Conservation (phyloP, 176 grass and related monocot species). For the Oryza meridionalis region DNA sequence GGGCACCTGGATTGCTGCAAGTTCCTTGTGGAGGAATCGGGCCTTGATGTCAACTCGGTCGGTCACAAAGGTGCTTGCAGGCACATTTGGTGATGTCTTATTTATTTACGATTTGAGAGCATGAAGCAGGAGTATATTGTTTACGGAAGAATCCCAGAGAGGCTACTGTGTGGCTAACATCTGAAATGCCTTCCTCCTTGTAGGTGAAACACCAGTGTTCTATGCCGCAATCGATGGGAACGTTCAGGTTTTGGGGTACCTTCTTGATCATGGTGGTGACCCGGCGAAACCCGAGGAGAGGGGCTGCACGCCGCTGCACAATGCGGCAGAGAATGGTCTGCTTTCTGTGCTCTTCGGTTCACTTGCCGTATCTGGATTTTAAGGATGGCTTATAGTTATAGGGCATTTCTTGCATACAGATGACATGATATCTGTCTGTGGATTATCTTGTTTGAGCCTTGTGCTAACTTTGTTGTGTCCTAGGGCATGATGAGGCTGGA, state of each 20-base stretch:
- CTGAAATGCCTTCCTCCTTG: neutral
- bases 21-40: slow-evolving; percentile 47
- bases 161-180: neutral
- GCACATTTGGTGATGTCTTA: slow-evolving; percentile 3
- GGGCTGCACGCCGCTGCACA: slow-evolving; percentile 43
- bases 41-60: slow-evolving; percentile 12
- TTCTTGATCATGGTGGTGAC: slow-evolving; percentile 47
- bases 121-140: neutral
- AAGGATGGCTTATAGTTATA: neutral
- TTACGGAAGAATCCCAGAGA: too few species aligned
- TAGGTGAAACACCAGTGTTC: slow-evolving; percentile 37
- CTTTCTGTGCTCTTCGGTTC: neutral
- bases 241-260: slow-evolving; percentile 27
- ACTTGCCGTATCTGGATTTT: neutral
- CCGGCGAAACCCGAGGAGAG: slow-evolving; percentile 22
- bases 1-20: slow-evolving; percentile 32
- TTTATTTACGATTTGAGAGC: neutral
- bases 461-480: neutral
- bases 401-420: neutral
- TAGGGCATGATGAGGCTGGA: slow-evolving; percentile 28
- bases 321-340: slow-evolving; percentile 31
- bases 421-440: neutral
- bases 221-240: neutral
- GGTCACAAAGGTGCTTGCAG: slow-evolving; percentile 2
- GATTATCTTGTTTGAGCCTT: neutral